These are phyloP conservation scores for Ramaria rubella DNA, from an alignment of 768 basidiomycete species.

Conservation along the genomic window DNA sequence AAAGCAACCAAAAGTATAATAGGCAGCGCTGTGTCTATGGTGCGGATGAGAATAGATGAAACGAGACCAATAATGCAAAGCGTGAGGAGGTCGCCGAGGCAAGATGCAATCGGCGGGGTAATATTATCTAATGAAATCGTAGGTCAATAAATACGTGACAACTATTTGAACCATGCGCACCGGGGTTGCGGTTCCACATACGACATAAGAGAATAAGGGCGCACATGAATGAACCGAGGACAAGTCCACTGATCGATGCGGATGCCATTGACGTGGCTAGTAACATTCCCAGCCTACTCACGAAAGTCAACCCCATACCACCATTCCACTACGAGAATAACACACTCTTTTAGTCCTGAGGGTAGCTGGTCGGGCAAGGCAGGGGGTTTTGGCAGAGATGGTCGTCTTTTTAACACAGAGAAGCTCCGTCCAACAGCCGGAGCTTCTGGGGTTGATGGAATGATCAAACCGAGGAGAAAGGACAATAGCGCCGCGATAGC, in stretches of 20 bases:
- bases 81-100: constrained; percentile 89
- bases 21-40: constrained; percentile 60
- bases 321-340: constrained; percentile 4
- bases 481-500: constrained; percentile 77
- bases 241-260: constrained; percentile 64
- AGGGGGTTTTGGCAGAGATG: constrained; percentile 17
- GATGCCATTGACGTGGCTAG: constrained; percentile 75
- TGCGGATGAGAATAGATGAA: constrained; percentile 63
- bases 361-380: constrained; percentile 23
- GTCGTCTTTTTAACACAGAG: background rate
- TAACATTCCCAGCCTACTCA: constrained; percentile 64
- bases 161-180: constrained; percentile 31
- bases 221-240: constrained; percentile 93
- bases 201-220: constrained; percentile 72
- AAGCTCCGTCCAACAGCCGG: constrained; percentile 6
- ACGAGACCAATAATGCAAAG: constrained; percentile 72
- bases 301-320: background rate
- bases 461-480: constrained; percentile 60
- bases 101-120: constrained; percentile 87
- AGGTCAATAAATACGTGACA: constrained; percentile 3
- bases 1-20: constrained; percentile 45
- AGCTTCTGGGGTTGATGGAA: constrained; percentile 33
- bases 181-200: constrained; percentile 74
- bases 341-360: constrained; percentile 37
- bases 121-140: constrained; percentile 75